These are phyloP conservation scores for Boletus speciosus DNA, from an alignment of 768 basidiomycete genomes.

Conservation along the genomic window DNA sequence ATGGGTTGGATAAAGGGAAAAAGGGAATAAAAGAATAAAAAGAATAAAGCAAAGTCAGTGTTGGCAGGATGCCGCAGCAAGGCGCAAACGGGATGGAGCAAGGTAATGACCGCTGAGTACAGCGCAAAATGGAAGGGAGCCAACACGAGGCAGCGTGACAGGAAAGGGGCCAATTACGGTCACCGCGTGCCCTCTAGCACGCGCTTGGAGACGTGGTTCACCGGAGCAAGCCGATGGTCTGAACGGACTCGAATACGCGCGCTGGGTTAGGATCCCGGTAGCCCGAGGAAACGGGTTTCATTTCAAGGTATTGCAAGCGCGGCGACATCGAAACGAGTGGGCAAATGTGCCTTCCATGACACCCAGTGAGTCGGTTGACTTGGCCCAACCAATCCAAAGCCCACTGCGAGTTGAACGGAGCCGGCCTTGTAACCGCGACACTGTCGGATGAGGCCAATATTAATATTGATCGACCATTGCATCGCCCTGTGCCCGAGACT, in stretches of 20 bases:
- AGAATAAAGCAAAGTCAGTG: neutral
- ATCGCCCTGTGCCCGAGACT: neutral
- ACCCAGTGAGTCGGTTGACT: neutral
- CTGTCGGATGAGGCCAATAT: neutral
- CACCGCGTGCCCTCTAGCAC: constrained; percentile 14
- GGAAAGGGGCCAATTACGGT: constrained; percentile 23
- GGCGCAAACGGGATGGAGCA: constrained; percentile 23
- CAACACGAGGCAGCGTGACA: constrained; percentile 29
- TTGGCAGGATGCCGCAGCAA: constrained; percentile 18
- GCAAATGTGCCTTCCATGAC: neutral
- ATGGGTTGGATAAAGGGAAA: neutral
- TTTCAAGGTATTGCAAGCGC: neutral
- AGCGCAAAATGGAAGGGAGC: constrained; percentile 18
- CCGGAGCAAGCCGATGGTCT: neutral
- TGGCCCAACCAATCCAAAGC: neutral
- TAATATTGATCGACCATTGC: too few relatives aligned
- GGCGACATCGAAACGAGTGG: neutral
- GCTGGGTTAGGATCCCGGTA: neutral
- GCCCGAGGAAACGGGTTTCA: neutral
- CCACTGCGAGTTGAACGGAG: neutral
- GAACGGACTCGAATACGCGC: neutral
- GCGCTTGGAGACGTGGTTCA: constrained; percentile 7
- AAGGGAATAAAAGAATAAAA: neutral
- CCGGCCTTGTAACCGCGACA: neutral
- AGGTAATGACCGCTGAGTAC: constrained; percentile 13